These are phyloP conservation scores for Sanghuangporus sanghuang DNA, from an alignment of 1,284 basidiomycete genomes.

Conservation along the genomic window DNA sequence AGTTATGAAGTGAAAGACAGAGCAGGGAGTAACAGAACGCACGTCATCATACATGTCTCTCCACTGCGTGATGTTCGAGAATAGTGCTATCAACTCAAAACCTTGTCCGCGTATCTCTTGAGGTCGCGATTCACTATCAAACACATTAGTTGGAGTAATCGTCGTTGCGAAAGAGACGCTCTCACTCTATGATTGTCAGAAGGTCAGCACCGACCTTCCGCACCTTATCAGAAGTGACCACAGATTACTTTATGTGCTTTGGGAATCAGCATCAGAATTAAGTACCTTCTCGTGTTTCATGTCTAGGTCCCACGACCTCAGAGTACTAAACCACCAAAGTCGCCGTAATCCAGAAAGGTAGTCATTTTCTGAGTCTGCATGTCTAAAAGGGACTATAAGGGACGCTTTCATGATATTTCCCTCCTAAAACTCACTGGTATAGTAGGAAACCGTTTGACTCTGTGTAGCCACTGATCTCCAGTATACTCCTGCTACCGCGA, in stretches of 20 bases:
- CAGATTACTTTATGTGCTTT: neutral
- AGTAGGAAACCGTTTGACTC: neutral
- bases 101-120: neutral
- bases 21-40: neutral
- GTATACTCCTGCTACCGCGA: slow-evolving; percentile 1
- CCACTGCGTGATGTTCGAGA: slow-evolving; percentile 11
- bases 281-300: slow-evolving; percentile 2
- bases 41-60: slow-evolving; percentile 14
- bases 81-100: slow-evolving; percentile 9
- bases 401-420: neutral
- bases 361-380: neutral
- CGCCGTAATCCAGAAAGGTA: neutral
- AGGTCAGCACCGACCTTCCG: neutral
- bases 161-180: neutral
- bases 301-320: slow-evolving; percentile 3
- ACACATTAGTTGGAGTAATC: neutral
- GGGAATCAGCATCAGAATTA: neutral
- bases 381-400: neutral
- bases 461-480: slow-evolving; percentile 3
- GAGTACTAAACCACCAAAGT: slow-evolving; percentile 13
- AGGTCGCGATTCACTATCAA: neutral
- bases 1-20: neutral
- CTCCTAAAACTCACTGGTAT: neutral
- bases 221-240: neutral
- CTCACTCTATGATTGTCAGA: neutral